Evolutionary conservation across 495 filamentous ascomycete genomes (phyloP).

Genomic region (Lepidopterella palustris): DNA sequence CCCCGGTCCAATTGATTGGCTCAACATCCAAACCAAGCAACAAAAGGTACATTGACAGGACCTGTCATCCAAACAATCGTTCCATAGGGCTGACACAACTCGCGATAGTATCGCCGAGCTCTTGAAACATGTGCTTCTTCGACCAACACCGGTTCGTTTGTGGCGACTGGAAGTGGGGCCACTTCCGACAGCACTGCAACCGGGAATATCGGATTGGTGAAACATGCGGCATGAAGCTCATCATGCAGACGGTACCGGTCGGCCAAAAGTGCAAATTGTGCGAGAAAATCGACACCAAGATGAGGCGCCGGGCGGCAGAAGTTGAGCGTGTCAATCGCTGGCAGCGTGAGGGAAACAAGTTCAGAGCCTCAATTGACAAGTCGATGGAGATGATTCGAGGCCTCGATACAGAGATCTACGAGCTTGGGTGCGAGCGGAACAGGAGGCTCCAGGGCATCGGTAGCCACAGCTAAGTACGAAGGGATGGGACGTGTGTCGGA

Average conservation of each 20-base stretch:
- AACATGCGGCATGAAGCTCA: slow-evolving; percentile 93
- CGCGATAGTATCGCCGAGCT: slow-evolving; percentile 9
- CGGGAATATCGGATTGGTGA: slow-evolving; percentile 96
- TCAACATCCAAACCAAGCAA: slow-evolving; percentile 4
- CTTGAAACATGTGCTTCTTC: slow-evolving; percentile 57
- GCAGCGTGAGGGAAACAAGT: slow-evolving; percentile 59
- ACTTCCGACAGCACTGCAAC: slow-evolving; percentile 89
- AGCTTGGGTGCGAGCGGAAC: slow-evolving; percentile 46
- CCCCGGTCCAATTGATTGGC: slow-evolving; percentile 15
- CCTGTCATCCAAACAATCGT: slow-evolving; percentile 23
- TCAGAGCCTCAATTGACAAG: slow-evolving; percentile 75
- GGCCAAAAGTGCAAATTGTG: slow-evolving; percentile 70
- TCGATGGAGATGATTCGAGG: slow-evolving; percentile 56
- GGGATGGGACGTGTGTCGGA: slow-evolving; percentile 15
- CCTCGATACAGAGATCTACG: slow-evolving; percentile 57
- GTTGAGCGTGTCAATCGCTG: slow-evolving; percentile 72
- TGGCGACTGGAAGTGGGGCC: slow-evolving; percentile 93
- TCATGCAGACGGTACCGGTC: slow-evolving; percentile 59
- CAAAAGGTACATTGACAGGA: slow-evolving; percentile 25
- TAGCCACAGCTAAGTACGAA: slow-evolving; percentile 5
- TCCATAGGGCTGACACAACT: slow-evolving; percentile 16
- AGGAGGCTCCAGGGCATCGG: slow-evolving; percentile 38
- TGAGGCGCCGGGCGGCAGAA: slow-evolving; percentile 68
- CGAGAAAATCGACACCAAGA: slow-evolving; percentile 86
- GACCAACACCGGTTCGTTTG: slow-evolving; percentile 60